A percentile compares a stretch with the other conserved stretches of the same genome.
Conservation (phyloP, 2,329 filamentous ascomycete genomes). For the Monosporascus sp. region DNA sequence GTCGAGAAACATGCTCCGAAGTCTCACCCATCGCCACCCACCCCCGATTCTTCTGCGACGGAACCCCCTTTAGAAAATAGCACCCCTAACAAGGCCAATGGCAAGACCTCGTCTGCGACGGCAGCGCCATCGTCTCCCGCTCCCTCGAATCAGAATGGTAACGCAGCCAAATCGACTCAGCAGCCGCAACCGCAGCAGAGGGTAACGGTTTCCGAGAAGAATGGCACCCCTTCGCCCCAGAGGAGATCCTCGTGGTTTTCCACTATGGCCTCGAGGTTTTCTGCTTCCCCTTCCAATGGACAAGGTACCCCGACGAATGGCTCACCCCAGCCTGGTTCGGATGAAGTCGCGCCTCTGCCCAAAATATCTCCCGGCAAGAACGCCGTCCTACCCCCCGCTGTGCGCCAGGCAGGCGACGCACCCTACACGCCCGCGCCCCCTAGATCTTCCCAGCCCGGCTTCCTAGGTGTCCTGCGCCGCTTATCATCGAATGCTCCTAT, state of each 20-base stretch:
- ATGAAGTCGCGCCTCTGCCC: conserved; percentile 40
- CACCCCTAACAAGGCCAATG: conserved; percentile 19
- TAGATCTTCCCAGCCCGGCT: conserved; percentile 60
- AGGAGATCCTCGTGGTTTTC: conserved; percentile 86
- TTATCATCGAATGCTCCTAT: conserved; percentile 59
- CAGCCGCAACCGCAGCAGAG: conserved; percentile 23
- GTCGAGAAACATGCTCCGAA: conserved; percentile 15
- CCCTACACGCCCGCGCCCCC: conserved; percentile 73
- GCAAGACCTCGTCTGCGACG: conserved; percentile 14
- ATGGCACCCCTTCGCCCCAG: conserved; percentile 30
- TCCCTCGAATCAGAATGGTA: conserved; percentile 5
- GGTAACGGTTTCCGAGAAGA: conserved; percentile 16
- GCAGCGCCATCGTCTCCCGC: conserved; percentile 11
- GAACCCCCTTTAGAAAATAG: conserved; percentile 12
- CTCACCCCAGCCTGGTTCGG: conserved; percentile 19
- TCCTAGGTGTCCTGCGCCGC: conserved; percentile 77
- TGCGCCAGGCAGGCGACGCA: conserved; percentile 52
- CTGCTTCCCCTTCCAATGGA: conserved; percentile 43
- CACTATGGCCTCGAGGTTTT: conserved; percentile 89
- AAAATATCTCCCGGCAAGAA: conserved; percentile 49
- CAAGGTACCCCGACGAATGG: conserved; percentile 21
- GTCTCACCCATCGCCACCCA: conserved; percentile 16
- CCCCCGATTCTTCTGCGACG: conserved; percentile 13
- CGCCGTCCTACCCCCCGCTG: conserved; percentile 53
- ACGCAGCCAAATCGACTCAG: conserved; percentile 23